Conservation (phyloP, 1,139 yeast species). For the Meyerozyma smithsonii region DNA sequence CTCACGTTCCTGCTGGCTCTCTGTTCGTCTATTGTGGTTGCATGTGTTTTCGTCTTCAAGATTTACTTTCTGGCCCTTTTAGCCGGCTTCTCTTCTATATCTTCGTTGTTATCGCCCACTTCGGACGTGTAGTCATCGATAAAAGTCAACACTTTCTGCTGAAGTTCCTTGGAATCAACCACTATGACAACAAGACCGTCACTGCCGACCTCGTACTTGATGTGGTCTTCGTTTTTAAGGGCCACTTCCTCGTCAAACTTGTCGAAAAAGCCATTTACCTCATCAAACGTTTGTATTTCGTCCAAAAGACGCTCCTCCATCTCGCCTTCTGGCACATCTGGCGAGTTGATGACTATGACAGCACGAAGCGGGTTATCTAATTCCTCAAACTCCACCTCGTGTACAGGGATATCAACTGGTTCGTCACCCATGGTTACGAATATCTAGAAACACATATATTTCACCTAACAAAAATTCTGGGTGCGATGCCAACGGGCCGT, state of each 20-base stretch:
- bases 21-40: neutral
- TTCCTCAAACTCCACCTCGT: constrained; percentile 21
- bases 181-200: constrained; percentile 65
- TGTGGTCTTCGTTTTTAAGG: constrained; percentile 61
- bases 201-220: constrained; percentile 68
- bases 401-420: constrained; percentile 10
- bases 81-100: constrained; percentile 8
- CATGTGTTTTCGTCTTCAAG: neutral
- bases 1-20: too few relatives aligned
- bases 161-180: constrained; percentile 34
- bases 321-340: constrained; percentile 40
- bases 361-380: constrained; percentile 42
- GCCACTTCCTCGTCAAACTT: constrained; percentile 57
- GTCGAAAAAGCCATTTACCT: constrained; percentile 58
- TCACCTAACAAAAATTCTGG: neutral
- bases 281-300: constrained; percentile 41
- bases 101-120: constrained; percentile 7
- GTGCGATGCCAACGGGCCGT: constrained; percentile 2
- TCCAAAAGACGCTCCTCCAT: constrained; percentile 49
- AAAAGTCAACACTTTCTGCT: constrained; percentile 29
- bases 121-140: constrained; percentile 29
- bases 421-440: constrained; percentile 8
- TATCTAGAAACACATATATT: constrained; percentile 2
- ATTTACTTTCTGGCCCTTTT: neutral
- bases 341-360: constrained; percentile 35